These are phyloP conservation scores for Globisporangium carolinianum DNA, from an alignment of 352 stramenopile genomes.

Conservation along the genomic window DNA sequence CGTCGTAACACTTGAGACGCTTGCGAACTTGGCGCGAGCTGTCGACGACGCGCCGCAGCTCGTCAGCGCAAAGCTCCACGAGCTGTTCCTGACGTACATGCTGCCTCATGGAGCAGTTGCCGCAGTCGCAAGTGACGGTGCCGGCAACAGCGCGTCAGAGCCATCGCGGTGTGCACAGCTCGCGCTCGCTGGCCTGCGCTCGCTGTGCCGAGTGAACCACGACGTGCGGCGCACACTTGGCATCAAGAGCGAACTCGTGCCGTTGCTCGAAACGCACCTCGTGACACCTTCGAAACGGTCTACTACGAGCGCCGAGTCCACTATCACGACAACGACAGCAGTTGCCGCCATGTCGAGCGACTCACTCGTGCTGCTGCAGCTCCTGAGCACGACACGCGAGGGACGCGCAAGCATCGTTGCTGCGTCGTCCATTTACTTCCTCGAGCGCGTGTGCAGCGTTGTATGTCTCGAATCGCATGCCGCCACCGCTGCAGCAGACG, in stretches of 20 bases:
- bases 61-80: constrained; percentile 34
- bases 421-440: constrained; percentile 12
- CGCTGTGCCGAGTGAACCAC: constrained; percentile 28
- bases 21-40: constrained; percentile 32
- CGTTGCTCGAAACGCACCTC: constrained; percentile 4
- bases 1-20: constrained; percentile 32
- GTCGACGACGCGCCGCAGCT: constrained; percentile 19
- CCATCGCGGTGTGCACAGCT: constrained; percentile 10
- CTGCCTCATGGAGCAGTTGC: constrained; percentile 1
- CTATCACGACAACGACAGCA: background rate
- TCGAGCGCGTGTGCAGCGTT: constrained; percentile 16
- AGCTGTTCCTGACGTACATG: constrained; percentile 36
- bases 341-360: background rate
- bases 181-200: constrained; percentile 26
- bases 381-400: constrained; percentile 18
- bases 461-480: constrained; percentile 2
- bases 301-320: background rate
- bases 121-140: constrained; percentile 1
- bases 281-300: background rate
- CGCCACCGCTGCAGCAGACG: background rate
- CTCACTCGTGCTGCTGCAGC: constrained; percentile 16
- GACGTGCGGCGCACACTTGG: constrained; percentile 23
- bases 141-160: too few species aligned
- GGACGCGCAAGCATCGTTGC: constrained; percentile 20
- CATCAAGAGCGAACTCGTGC: constrained; percentile 12